Percentiles rank a stretch among this genome's conserved stretches.
These are phyloP conservation scores for Linnemannia schmuckeri DNA, from an alignment of 192 early-diverging fungal genomes.

Conservation along the genomic window DNA sequence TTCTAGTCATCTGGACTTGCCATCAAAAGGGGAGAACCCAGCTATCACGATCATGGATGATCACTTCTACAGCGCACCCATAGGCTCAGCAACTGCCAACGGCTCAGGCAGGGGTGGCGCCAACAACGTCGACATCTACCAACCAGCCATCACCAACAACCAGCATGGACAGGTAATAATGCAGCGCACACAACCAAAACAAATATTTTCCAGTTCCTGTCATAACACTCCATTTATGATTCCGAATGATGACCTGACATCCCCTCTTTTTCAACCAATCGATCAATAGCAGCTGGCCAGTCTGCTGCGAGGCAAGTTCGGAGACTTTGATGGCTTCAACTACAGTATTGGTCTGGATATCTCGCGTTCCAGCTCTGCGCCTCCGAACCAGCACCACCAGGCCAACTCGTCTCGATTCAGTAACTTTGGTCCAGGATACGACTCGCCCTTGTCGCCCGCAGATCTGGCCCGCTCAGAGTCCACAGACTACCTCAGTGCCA, in stretches of 20 bases:
- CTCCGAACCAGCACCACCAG: slow-evolving; percentile 73
- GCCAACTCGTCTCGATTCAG: slow-evolving; percentile 46
- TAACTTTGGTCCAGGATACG: slow-evolving; percentile 42
- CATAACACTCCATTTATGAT: not conserved
- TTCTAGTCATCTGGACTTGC: not conserved
- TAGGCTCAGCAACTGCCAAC: not conserved
- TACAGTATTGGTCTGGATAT: slow-evolving; percentile 43
- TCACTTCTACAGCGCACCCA: not conserved
- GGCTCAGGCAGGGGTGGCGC: not conserved
- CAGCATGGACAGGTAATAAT: slow-evolving; percentile 27
- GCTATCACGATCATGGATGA: not conserved
- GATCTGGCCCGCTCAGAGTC: slow-evolving; percentile 60
- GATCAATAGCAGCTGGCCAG: slow-evolving; percentile 53
- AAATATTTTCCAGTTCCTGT: not conserved
- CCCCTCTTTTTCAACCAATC: not conserved
- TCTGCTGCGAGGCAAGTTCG: slow-evolving; percentile 63
- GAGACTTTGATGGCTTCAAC: slow-evolving; percentile 55
- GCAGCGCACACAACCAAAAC: no score
- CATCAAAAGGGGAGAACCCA: slow-evolving; percentile 10
- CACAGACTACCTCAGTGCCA: slow-evolving; percentile 12
- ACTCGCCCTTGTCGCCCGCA: slow-evolving; percentile 51
- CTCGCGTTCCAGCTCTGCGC: slow-evolving; percentile 79
- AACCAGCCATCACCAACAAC: slow-evolving; percentile 26
- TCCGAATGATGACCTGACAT: not conserved
- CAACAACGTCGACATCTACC: slow-evolving; percentile 2